These are phyloP conservation scores for Cronartium quercuum DNA, from an alignment of 1,284 basidiomycete species.

Conservation along the genomic window DNA sequence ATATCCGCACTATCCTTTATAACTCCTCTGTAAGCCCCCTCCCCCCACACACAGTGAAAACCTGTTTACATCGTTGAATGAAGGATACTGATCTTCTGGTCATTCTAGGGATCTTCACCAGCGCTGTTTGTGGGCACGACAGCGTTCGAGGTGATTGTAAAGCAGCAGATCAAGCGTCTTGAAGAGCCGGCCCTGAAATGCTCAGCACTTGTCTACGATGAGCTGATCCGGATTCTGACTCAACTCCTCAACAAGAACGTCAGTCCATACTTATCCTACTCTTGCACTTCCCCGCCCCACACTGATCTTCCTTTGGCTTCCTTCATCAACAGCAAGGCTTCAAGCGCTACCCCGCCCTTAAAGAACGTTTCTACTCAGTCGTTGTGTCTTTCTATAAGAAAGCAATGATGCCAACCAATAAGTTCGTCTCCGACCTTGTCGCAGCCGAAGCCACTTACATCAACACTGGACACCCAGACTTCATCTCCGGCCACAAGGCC, in stretches of 20 bases:
- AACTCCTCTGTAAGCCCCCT: constrained; percentile 75
- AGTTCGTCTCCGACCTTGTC: constrained; percentile 87
- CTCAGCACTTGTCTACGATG: constrained; percentile 89
- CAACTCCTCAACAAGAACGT: constrained; percentile 84
- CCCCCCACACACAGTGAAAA: background rate
- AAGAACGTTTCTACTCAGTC: constrained; percentile 86
- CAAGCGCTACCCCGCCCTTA: constrained; percentile 85
- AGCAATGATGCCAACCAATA: constrained; percentile 86
- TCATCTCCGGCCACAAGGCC: constrained; percentile 92
- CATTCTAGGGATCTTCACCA: constrained; percentile 76
- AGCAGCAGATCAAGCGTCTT: constrained; percentile 93
- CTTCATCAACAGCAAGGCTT: constrained; percentile 68
- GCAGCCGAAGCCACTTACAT: constrained; percentile 92
- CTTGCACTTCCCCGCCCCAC: background rate
- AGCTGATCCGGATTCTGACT: constrained; percentile 87
- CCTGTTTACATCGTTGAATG: background rate
- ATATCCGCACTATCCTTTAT: constrained; percentile 90
- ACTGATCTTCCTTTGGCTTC: background rate
- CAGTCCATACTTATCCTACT: constrained; percentile 50
- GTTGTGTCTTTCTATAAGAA: constrained; percentile 95
- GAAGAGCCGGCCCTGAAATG: constrained; percentile 91
- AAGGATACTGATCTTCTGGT: background rate
- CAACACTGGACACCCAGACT: constrained; percentile 98
- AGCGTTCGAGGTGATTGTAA: constrained; percentile 96
- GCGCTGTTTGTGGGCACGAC: constrained; percentile 91